phyloP scores from a whole-genome alignment of 1,284 basidiomycete species.

The Singerocomus inundabilis region DNA sequence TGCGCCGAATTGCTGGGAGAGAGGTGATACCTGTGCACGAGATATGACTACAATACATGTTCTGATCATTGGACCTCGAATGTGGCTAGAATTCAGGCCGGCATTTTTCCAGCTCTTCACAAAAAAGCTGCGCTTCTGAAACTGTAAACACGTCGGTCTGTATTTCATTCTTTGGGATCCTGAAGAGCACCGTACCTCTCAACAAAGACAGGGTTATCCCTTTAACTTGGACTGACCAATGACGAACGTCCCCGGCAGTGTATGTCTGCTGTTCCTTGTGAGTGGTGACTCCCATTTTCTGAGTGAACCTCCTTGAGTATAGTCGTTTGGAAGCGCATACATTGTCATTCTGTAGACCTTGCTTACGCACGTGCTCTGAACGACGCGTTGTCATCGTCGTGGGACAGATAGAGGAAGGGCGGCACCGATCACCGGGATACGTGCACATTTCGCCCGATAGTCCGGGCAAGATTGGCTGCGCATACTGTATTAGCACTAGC shows the following conservation, averaged over 20 bases:
- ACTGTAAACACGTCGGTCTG: neutral
- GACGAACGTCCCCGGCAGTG: neutral
- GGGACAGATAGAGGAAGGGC: neutral
- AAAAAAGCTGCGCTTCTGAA: conserved; percentile 13
- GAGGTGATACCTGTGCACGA: conserved; percentile 12
- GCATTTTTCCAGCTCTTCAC: conserved; percentile 12
- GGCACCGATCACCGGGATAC: neutral
- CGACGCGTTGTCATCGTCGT: neutral
- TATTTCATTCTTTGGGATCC: too few relatives aligned
- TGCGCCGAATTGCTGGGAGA: neutral
- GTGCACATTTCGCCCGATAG: too few relatives aligned
- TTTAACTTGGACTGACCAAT: conserved; percentile 9
- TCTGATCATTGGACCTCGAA: conserved; percentile 18
- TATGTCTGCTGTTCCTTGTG: neutral
- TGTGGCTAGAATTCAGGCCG: conserved; percentile 14
- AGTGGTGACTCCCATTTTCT: neutral
- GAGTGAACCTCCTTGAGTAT: neutral
- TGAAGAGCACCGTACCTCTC: too few relatives aligned
- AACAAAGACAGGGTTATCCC: conserved; percentile 5
- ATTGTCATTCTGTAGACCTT: too few relatives aligned
- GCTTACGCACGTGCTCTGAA: too few relatives aligned
- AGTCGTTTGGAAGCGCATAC: neutral
- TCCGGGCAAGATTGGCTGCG: neutral
- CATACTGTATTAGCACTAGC: neutral
- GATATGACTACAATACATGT: conserved; percentile 10